phyloP scores from a whole-genome alignment of 441 rosid species.

The Croton laevigatus region DNA sequence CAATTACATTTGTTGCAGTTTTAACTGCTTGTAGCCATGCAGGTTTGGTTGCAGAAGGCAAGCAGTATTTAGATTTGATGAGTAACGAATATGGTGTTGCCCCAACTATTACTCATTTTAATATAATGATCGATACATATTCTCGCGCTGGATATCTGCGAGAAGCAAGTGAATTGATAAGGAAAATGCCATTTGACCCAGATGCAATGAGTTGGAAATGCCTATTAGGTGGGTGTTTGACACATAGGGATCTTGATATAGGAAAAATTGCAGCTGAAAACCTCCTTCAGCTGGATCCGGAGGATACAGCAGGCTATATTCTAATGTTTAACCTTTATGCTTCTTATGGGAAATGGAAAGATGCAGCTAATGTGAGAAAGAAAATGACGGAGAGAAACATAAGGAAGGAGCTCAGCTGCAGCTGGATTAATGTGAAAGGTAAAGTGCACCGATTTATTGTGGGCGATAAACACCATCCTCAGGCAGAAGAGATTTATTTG shows the following conservation, averaged over 20 bases:
- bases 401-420: slow-evolving; percentile 71
- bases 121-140: slow-evolving; percentile 68
- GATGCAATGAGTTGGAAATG: slow-evolving; percentile 84
- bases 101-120: slow-evolving; percentile 64
- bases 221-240: slow-evolving; percentile 74
- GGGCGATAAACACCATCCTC: slow-evolving; percentile 64
- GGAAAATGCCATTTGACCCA: slow-evolving; percentile 43
- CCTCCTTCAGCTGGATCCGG: slow-evolving; percentile 54
- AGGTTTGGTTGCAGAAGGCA: slow-evolving; percentile 60
- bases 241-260: slow-evolving; percentile 52
- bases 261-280: slow-evolving; percentile 60
- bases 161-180: slow-evolving; percentile 51
- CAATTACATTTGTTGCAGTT: slow-evolving; percentile 65
- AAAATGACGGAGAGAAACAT: slow-evolving; percentile 61
- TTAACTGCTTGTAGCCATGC: slow-evolving; percentile 82
- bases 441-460: slow-evolving; percentile 57
- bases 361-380: slow-evolving; percentile 46
- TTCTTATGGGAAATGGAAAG: slow-evolving; percentile 44
- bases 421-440: too few relatives aligned
- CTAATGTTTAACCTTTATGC: slow-evolving; percentile 67
- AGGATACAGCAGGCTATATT: slow-evolving; percentile 63
- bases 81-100: slow-evolving; percentile 37
- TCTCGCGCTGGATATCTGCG: slow-evolving; percentile 71
- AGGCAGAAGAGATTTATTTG: slow-evolving; percentile 45
- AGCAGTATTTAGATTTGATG: slow-evolving; percentile 46